Conservation (phyloP, 306 rosid genomes). For the Purshia tridentata region DNA sequence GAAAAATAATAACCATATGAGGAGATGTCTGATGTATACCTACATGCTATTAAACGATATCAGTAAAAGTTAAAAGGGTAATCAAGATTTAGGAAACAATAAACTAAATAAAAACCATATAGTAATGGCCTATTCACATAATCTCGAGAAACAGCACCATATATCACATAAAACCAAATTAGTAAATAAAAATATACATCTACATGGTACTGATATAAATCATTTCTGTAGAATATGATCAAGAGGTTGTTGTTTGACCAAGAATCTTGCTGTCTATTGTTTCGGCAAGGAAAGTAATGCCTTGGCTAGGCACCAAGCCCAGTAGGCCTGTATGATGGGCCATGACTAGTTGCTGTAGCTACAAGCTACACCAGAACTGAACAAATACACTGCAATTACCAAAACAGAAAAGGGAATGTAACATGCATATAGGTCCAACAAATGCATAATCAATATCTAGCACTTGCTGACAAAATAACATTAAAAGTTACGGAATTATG, state of each 20-base stretch:
- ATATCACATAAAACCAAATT: not conserved
- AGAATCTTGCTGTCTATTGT: too few species aligned
- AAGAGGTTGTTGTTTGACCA: too few species aligned
- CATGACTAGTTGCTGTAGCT: not conserved
- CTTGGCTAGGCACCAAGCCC: too few species aligned
- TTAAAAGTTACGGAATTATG: not conserved
- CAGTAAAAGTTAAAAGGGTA: too few species aligned
- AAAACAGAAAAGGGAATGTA: not conserved
- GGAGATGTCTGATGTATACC: not conserved
- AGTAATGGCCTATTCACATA: not conserved
- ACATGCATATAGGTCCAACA: not conserved
- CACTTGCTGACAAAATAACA: not conserved
- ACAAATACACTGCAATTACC: not conserved
- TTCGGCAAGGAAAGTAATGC: too few species aligned
- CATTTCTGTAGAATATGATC: too few species aligned
- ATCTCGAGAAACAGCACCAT: too few species aligned
- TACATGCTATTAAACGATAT: too few species aligned
- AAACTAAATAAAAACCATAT: too few species aligned
- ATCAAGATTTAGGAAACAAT: too few species aligned
- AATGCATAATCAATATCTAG: not conserved
- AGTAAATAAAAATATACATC: not conserved
- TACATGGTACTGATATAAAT: too few species aligned
- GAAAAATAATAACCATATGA: conserved; percentile 18
- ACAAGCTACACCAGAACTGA: not conserved
- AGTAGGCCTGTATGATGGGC: too few species aligned